A percentile compares a stretch with the other conserved stretches of the same genome.
phyloP scores from a whole-genome alignment of 1,139 yeast species.

The Candida sp. region DNA sequence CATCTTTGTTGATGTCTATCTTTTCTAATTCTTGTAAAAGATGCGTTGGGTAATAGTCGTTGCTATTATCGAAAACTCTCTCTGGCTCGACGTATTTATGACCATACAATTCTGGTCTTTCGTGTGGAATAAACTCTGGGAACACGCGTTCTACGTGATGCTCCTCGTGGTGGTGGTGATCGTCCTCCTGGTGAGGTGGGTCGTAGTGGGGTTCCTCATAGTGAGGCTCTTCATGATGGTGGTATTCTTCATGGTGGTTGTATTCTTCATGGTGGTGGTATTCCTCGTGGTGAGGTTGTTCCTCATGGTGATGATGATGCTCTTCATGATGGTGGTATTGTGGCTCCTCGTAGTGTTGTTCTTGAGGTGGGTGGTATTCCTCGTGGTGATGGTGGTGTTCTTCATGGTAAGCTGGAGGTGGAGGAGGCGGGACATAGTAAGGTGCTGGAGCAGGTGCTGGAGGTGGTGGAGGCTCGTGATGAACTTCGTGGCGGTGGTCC shows the following conservation, averaged over 20 bases:
- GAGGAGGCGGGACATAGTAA: conserved; percentile 3
- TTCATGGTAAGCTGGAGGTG: conserved; percentile 1
- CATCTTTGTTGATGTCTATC: conserved; percentile 10
- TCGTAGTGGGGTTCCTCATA: too few species aligned
- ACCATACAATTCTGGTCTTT: conserved; percentile 13
- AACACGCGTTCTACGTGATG: conserved; percentile 6
- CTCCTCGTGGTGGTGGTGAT: conserved; percentile 4
- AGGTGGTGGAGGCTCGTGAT: conserved; percentile 4
- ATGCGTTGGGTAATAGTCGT: conserved; percentile 35
- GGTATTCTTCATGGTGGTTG: conserved; percentile 5
- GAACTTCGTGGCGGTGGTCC: conserved; percentile 16
- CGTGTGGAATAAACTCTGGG: conserved; percentile 7
- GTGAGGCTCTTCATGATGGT: too few species aligned
- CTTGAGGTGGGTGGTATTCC: conserved; percentile 2
- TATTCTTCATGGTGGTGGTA: conserved; percentile 7
- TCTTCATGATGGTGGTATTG: conserved; percentile 6
- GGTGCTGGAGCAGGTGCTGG: background rate
- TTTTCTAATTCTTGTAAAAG: conserved; percentile 17
- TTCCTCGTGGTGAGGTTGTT: conserved; percentile 5
- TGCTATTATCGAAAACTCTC: conserved; percentile 31
- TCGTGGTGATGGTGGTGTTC: conserved; percentile 9
- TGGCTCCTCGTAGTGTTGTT: conserved; percentile 5
- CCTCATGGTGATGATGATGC: conserved; percentile 8
- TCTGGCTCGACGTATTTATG: conserved; percentile 28
- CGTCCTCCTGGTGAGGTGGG: too few species aligned